Base-by-base conservation (phyloP, 306 rosid species). In the Coriaria nepalensis region DNA sequence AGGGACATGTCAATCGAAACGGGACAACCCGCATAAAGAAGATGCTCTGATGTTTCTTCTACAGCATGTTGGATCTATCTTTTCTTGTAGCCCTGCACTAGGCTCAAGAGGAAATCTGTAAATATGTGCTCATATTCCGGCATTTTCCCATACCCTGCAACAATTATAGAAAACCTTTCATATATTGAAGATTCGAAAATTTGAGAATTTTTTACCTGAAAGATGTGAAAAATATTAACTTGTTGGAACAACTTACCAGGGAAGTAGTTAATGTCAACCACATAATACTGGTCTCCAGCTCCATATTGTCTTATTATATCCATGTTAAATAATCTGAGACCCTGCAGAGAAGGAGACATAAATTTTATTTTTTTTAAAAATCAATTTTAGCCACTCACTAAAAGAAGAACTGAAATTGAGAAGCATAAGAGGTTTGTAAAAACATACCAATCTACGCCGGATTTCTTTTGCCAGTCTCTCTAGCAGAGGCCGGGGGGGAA, bases 91-190 rank as follows among this genome's bases (percentile, higher is more conserved):
- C 73, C 72, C 33, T 67, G 78, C 46, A 41, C 70, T 62, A 82
- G 66, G 67, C 80, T 78, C 72, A 87, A 69, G 33, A 82, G 67
- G 71, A 87, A 87, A 67, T 87, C 96, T 14, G 96, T 87, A 68
- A 87, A 82, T 70, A 87, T 79, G 58, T 82, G 94, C 53, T 87
- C 96, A 47, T 87, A 87, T 59, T 78, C 96, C 5, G 96, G 96
- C 90, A 87, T 77, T 70, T 87, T 87, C 20, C 96, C 96, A 47
- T 87, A 87, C 54, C 96, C 96, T 87, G 78, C 47, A 57, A 57
- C 53, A 57, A 13, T 7, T 35, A 4, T 10, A 6, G 37, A 6
- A 20, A 20, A 20, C 29, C 3, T 3, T 1, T 20, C 1, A 20
- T 20, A 20, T 1, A 20, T 20, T 1, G 29, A 20, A 20, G 29